Evolutionary conservation across 2,329 filamentous ascomycete genomes (phyloP).

Genomic region (Scytalidium lignicola): DNA sequence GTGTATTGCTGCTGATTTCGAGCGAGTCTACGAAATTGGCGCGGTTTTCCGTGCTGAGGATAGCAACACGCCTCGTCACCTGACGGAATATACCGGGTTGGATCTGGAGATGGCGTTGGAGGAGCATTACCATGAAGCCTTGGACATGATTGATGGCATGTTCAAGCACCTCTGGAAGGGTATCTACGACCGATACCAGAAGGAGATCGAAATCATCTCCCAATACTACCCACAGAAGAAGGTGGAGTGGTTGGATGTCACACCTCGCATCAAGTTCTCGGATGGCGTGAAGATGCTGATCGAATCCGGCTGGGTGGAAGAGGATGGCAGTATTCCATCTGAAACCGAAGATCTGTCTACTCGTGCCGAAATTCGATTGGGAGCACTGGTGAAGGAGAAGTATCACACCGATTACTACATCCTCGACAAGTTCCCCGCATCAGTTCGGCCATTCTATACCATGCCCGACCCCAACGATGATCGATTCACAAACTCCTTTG

Average conservation of each 20-base stretch:
- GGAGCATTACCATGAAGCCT: constrained; percentile 82
- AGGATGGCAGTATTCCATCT: constrained; percentile 66
- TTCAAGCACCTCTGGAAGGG: constrained; percentile 76
- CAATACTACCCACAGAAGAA: constrained; percentile 82
- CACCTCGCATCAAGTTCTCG: constrained; percentile 72
- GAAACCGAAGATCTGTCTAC: constrained; percentile 78
- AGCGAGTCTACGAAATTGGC: constrained; percentile 82
- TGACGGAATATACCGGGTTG: constrained; percentile 91
- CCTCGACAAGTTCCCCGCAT: constrained; percentile 84
- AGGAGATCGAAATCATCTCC: constrained; percentile 75
- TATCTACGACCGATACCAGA: constrained; percentile 62
- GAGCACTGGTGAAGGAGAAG: constrained; percentile 78
- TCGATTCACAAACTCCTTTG: constrained; percentile 82
- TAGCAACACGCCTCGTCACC: constrained; percentile 88
- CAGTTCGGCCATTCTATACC: constrained; percentile 84
- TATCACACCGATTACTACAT: constrained; percentile 90
- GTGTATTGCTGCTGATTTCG: constrained; percentile 84
- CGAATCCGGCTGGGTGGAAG: constrained; percentile 69
- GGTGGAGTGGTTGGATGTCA: constrained; percentile 81
- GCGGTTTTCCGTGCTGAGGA: constrained; percentile 92
- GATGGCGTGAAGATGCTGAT: constrained; percentile 79
- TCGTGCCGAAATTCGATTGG: constrained; percentile 79
- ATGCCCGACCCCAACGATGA: constrained; percentile 73
- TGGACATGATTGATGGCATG: constrained; percentile 70
- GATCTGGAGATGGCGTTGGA: constrained; percentile 92